Evolutionary conservation across 805 yeast species (phyloP).

Genomic region (Suhomyces sp.): DNA sequence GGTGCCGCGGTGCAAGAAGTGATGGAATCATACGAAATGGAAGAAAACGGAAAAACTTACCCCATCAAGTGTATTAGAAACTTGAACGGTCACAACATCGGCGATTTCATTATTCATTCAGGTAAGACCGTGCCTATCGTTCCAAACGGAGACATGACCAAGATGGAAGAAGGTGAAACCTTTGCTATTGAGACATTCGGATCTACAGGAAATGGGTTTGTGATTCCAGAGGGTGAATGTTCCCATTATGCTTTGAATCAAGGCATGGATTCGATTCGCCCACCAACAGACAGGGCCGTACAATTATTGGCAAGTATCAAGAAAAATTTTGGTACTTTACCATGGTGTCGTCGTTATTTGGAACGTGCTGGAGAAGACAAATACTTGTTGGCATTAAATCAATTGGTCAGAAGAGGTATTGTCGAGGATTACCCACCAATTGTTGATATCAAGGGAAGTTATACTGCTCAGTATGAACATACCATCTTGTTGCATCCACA

Average conservation of each 20-base stretch:
- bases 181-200: constrained; percentile 99
- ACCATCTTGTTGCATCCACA: constrained; percentile 88
- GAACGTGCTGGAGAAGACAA: constrained; percentile 92
- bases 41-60: constrained; percentile 77
- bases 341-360: constrained; percentile 93
- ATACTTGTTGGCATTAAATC: constrained; percentile 82
- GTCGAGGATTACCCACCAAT: constrained; percentile 94
- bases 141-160: constrained; percentile 87
- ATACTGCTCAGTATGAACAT: constrained; percentile 97
- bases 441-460: constrained; percentile 76
- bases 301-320: constrained; percentile 68
- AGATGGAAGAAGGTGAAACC: constrained; percentile 98
- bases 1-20: constrained; percentile 96
- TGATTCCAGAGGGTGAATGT: constrained; percentile 82
- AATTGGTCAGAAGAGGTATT: constrained; percentile 80
- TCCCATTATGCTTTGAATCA: constrained; percentile 81
- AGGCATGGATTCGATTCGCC: constrained; percentile 38
- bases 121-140: constrained; percentile 97
- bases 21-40: constrained; percentile 95
- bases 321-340: constrained; percentile 85
- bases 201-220: constrained; percentile 92
- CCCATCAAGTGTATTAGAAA: constrained; percentile 90
- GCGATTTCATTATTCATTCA: constrained; percentile 81
- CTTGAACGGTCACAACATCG: constrained; percentile 92
- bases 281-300: constrained; percentile 68